Evolutionary conservation across 768 basidiomycete species (phyloP), one percentile per base, ranked within the genome.

Genomic region (Boletus coccyginus): DNA sequence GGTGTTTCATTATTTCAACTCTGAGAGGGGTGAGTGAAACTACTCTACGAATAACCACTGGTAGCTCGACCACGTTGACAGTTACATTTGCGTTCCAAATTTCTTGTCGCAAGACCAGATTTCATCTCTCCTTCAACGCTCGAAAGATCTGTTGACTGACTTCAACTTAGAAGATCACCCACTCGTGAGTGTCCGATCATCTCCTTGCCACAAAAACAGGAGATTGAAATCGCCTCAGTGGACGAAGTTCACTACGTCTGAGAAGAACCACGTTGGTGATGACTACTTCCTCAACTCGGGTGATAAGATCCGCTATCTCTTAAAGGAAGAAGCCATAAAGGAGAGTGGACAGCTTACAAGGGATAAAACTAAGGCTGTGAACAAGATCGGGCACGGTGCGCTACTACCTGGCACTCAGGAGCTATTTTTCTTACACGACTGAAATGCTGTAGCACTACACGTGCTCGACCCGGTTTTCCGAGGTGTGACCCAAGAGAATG

Each of bases 301-400:
- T 3, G 93, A 98, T 72, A 97, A 97, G 78, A 92, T 98, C 77
- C 86, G 90, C 7, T 98, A 87, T 72, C 98, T 99, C 72, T 77
- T 99, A 43, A 96, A 98, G 68, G 87, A 92, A 62, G 92, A 88
- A 48, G 93, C 95, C 1, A 77, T 97, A 7, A 81, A 86, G 57
- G 62, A 74, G 27, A 70, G 82, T 33, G 89, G 92, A 3, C 86
- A 85, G 62, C 80, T 99, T 69, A 80, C 79, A 1, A 76, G 83
- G 54, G 81, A 83, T 53, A 91, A 91, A 69, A 76, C 85, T 45
- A 84, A 81, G 64, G 85, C 92, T 1, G 90, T 98, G 29, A 99
- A 99, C 74, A 99, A 99, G 81, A 94, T 95, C 58, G 90, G 92
- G 2, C 92, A 94, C 68, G 92, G 92, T 90, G 62, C 39, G 63